These are phyloP conservation scores for Exidia glandulosa DNA, from an alignment of 768 basidiomycete species.

Conservation along the genomic window DNA sequence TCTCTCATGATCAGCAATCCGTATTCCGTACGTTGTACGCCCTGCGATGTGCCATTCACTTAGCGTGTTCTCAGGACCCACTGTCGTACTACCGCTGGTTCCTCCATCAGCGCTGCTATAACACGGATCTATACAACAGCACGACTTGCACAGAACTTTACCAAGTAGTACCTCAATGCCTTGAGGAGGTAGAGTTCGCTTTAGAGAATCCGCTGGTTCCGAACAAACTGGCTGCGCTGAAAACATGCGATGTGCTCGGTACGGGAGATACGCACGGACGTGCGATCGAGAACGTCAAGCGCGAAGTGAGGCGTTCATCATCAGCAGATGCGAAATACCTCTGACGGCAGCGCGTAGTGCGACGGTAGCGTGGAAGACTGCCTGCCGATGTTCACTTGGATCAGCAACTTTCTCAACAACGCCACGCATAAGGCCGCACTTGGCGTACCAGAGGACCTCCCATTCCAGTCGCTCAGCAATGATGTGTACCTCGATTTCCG, in stretches of 20 bases:
- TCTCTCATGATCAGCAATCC: slow-evolving; percentile 24
- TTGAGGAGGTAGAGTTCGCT: slow-evolving; percentile 7
- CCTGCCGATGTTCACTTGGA: slow-evolving; percentile 14
- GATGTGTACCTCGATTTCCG: slow-evolving; percentile 1
- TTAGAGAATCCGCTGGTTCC: slow-evolving; percentile 1
- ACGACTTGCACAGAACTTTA: slow-evolving; percentile 18
- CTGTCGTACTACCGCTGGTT: too few species aligned
- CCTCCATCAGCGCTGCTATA: too few species aligned
- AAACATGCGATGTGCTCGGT: slow-evolving; percentile 5
- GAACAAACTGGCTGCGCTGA: slow-evolving; percentile 2
- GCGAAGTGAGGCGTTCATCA: neutral
- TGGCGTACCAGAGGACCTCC: slow-evolving; percentile 4
- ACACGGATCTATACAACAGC: slow-evolving; percentile 19
- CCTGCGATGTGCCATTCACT: too few species aligned
- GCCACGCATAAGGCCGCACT: neutral
- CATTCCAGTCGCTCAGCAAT: neutral
- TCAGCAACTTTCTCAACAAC: slow-evolving; percentile 5
- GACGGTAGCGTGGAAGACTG: slow-evolving; percentile 6
- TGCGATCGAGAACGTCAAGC: slow-evolving; percentile 1
- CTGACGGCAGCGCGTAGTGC: neutral
- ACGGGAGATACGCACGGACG: slow-evolving; percentile 9
- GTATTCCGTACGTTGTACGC: slow-evolving; percentile 3
- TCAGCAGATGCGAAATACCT: neutral
- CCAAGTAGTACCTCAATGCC: slow-evolving; percentile 15
- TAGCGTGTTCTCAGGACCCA: too few species aligned